phyloP scores from a whole-genome alignment of 805 yeast genomes.

The Wickerhamomyces ciferrii region DNA sequence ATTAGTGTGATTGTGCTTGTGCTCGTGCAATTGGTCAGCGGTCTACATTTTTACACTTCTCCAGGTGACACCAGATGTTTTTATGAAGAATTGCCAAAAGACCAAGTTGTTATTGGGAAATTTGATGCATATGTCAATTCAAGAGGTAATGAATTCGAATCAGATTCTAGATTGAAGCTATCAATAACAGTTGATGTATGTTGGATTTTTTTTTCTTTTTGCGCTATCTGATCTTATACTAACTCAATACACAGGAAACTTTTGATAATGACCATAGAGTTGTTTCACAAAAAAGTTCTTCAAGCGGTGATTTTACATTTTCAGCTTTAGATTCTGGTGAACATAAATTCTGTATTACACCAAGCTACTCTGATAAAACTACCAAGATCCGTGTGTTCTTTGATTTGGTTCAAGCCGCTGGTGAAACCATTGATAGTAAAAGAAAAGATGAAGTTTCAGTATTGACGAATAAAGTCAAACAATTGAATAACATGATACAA shows the following conservation, averaged over 20 bases:
- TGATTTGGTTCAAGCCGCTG: constrained; percentile 67
- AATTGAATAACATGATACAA: constrained; percentile 50
- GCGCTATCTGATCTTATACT: constrained; percentile 1
- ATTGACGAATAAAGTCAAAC: constrained; percentile 51
- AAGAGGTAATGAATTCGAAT: constrained; percentile 41
- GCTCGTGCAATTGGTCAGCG: constrained; percentile 5
- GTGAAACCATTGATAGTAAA: constrained; percentile 58
- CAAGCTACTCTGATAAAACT: constrained; percentile 35
- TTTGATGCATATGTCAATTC: constrained; percentile 61
- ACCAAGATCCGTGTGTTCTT: constrained; percentile 62
- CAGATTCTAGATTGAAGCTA: constrained; percentile 51
- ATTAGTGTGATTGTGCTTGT: neutral
- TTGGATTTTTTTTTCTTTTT: constrained; percentile 8
- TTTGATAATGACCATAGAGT: constrained; percentile 83
- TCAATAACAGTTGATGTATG: constrained; percentile 64
- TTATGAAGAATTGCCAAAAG: constrained; percentile 70
- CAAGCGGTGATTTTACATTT: constrained; percentile 69
- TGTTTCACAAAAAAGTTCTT: constrained; percentile 54
- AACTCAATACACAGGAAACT: constrained; percentile 42
- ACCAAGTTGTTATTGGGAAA: constrained; percentile 76
- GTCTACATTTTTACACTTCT: constrained; percentile 69
- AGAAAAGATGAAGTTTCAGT: constrained; percentile 47
- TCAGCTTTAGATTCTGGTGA: constrained; percentile 82
- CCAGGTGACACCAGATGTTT: constrained; percentile 81
- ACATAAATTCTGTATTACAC: constrained; percentile 75